Conservation (phyloP, 106 monocot genomes). For the Chionographis japonica region DNA sequence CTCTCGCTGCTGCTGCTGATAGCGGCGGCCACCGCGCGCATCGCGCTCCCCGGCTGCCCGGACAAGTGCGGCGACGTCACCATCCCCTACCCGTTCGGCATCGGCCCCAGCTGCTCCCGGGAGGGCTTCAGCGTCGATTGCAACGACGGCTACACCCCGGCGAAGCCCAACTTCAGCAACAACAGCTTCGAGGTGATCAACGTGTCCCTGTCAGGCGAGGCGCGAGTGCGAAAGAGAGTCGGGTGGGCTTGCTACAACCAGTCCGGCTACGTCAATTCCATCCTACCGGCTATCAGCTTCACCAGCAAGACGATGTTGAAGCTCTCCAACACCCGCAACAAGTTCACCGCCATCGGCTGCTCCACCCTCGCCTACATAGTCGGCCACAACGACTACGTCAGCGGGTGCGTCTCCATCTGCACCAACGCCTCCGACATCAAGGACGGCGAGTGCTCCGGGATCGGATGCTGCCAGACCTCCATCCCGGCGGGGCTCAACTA, state of each 20-base stretch:
- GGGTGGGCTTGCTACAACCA: too few species aligned
- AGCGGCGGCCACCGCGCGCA: too few species aligned
- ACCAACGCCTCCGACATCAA: not conserved
- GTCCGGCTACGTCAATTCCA: too few species aligned
- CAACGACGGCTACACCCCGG: too few species aligned
- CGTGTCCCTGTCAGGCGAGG: not conserved
- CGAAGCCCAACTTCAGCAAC: not conserved
- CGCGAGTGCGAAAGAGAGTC: too few species aligned
- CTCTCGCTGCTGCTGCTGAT: too few species aligned
- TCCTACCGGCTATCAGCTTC: too few species aligned
- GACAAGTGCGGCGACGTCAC: not conserved
- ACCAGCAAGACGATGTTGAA: too few species aligned
- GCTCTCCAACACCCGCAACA: too few species aligned
- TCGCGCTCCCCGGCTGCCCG: not conserved
- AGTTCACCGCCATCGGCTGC: constrained; percentile 4
- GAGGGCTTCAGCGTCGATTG: not conserved
- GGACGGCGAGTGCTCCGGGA: constrained; percentile 32
- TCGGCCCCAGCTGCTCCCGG: not conserved
- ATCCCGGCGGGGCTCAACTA: constrained; percentile 26
- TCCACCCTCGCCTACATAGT: constrained; percentile 6
- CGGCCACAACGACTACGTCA: not conserved
- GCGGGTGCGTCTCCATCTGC: constrained; percentile 44
- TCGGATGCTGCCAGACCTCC: constrained; percentile 42
- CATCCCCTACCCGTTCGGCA: not conserved
- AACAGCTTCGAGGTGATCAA: not conserved